Evolutionary conservation across 2,329 filamentous ascomycete species (phyloP).

Genomic region (Microsporum audouinii): DNA sequence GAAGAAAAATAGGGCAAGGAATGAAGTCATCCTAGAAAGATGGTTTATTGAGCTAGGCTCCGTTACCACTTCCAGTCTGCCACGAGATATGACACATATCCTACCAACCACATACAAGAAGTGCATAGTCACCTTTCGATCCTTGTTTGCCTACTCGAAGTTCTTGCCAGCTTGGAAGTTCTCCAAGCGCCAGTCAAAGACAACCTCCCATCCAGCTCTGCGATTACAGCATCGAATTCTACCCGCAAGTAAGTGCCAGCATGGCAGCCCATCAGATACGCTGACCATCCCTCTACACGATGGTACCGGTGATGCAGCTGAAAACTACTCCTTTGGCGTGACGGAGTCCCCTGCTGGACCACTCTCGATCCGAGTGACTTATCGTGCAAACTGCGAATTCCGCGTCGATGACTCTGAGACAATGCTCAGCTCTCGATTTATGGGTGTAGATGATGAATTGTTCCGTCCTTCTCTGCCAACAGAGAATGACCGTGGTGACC

Average conservation of each 20-base stretch:
- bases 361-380: conserved; percentile 68
- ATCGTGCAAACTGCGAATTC: conserved; percentile 82
- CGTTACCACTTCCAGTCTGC: conserved; percentile 19
- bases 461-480: conserved; percentile 66
- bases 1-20: conserved; percentile 32
- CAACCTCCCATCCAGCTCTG: conserved; percentile 50
- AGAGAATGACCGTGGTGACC: conserved; percentile 20
- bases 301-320: conserved; percentile 51
- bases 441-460: conserved; percentile 78
- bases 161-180: conserved; percentile 82
- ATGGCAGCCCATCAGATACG: conserved; percentile 51
- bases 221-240: conserved; percentile 71
- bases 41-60: conserved; percentile 79
- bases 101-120: conserved; percentile 94
- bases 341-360: conserved; percentile 79
- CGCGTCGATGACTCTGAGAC: conserved; percentile 85
- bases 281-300: conserved; percentile 61
- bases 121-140: conserved; percentile 86
- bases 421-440: conserved; percentile 80
- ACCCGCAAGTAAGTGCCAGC: conserved; percentile 43
- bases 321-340: conserved; percentile 68
- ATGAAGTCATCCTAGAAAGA: conserved; percentile 72
- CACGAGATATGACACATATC: conserved; percentile 44
- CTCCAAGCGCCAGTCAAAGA: conserved; percentile 61
- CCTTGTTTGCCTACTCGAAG: conserved; percentile 69